Evolutionary conservation across 352 stramenopile species (phyloP), one percentile per base, ranked within the genome.

Genomic region (Phytophthora palmivora): DNA sequence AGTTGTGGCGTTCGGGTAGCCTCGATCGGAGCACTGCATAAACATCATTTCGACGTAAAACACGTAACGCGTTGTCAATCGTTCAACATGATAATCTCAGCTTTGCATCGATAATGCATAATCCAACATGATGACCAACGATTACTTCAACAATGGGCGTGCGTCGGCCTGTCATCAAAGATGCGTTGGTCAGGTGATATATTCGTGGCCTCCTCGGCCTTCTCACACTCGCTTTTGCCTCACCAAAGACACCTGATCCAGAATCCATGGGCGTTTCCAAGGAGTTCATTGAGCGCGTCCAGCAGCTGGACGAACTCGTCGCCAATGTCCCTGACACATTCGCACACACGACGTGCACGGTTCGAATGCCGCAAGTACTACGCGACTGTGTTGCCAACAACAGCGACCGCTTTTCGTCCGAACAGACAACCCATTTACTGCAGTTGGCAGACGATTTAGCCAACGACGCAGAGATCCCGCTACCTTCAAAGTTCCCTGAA

Each of bases 321-420:
- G 65, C 69, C 24, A 63, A 76, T 55, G 56, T 76, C 0, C 58
- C 58, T 14, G 75, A 70, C 50, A 77, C 69, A 2, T 89, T 89
- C 42, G 66, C 78, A 1, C 55, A 87, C 59, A 70, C 79, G 10
- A 81, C 78, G 43, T 88, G 75, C 74, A 63, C 61, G 11, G 56
- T 72, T 26, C 78, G 80, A 42, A 66, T 87, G 54, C 78, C 80
- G 8, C 58, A 80, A 43, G 63, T 89, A 22, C 49, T 89, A n/a
- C 67, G 60, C 33, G 78, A 89, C 57, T 80, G 81, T 8, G 74
- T 72, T 4, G 41, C 57, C n/a, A 75, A 69, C 48, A 88, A 89
- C 45, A 43, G 60, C 19, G 22, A 67, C 22, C 67, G 32, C 9
- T 66, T 91, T 2, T 63, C 64, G 4, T 4, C 18, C 2, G 58